These are phyloP conservation scores for Hortaea werneckii DNA, from an alignment of 2,329 filamentous ascomycete genomes.

Conservation along the genomic window DNA sequence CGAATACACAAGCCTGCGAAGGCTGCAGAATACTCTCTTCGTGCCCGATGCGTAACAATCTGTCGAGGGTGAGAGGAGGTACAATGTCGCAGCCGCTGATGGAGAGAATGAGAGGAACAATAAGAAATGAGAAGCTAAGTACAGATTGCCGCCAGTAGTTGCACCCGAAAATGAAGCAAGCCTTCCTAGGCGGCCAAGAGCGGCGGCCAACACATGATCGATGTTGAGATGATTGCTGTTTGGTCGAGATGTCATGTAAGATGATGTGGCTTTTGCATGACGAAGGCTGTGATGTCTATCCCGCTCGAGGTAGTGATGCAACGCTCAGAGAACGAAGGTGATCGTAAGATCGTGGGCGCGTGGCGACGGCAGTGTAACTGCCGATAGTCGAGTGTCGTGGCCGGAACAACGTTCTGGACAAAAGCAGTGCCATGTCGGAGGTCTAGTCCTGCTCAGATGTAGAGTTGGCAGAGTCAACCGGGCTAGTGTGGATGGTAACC, in stretches of 20 bases:
- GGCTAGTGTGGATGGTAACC: conserved; percentile 8
- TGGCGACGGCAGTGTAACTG: conserved; percentile 1
- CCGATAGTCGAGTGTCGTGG: neutral
- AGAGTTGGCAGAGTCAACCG: conserved; percentile 14
- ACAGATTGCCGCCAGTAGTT: conserved; percentile 3
- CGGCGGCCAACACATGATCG: conserved; percentile 20
- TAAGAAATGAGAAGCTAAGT: conserved; percentile 13
- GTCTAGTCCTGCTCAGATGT: neutral
- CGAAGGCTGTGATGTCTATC: conserved; percentile 2
- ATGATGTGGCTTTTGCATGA: neutral
- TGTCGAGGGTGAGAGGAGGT: conserved; percentile 2
- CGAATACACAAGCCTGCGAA: conserved; percentile 15
- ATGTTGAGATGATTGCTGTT: conserved; percentile 7
- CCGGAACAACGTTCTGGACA: too few species aligned
- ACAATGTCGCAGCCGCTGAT: conserved; percentile 7
- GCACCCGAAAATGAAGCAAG: conserved; percentile 5
- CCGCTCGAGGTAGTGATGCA: conserved; percentile 2
- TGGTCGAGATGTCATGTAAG: neutral
- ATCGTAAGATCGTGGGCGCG: conserved; percentile 13
- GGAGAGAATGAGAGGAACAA: conserved; percentile 4
- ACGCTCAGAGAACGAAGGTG: neutral
- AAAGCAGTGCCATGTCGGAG: too few species aligned
- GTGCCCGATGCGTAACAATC: conserved; percentile 1
- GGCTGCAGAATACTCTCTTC: conserved; percentile 11
- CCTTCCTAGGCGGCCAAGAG: conserved; percentile 14